Base-by-base conservation (phyloP, 495 filamentous ascomycete species). In the Talaromyces wortmannii region DNA sequence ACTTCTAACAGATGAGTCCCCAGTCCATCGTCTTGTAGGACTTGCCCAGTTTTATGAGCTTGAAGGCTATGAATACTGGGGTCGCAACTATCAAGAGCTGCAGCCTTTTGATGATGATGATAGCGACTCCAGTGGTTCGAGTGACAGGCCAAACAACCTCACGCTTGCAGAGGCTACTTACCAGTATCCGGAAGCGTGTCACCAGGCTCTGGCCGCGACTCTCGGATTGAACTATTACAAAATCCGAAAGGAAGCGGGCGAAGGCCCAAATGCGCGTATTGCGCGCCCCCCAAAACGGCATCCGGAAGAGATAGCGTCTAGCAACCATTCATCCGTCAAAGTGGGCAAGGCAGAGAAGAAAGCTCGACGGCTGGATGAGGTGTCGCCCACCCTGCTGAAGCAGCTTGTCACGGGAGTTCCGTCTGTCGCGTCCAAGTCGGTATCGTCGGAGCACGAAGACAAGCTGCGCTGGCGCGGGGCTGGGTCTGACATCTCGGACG, bases 21-120 rank as follows among this genome's bases (percentile, higher is more conserved):
- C 16, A 75, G 72, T 72, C 33, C 63, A 72, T 61, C 72, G 72
- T 18, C 52, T 75, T 48, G 55, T 66, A 51, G 68, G 73, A 58
- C 62, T 75, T n/a, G 68, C 70, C 44, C 70, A 75, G 42, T 75
- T 75, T 46, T 75, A 73, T 40, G 59, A 71, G 52, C 63, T 75
- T 48, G 65, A 65, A 56, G 71, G 67, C 33, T 73, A 73, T 53
- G 61, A 72, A 51, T 66, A 67, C 52, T 75, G 72, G 72, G 57
- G 60, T 49, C 66, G 66, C 8, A 68, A 72, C 58, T 67, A 69
- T 40, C 63, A 63, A 8, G 54, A 63, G 6, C 63, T 68, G 31
- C 52, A 17, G 3, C 45, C 65, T 44, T 70, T 65, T 55, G 43
- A 48, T 31, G 61, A 58, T 48, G 61, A 62, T 32, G 67, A 72